Base-by-base conservation (phyloP, 495 filamentous ascomycete genomes). In the Penicillium cataractarum region DNA sequence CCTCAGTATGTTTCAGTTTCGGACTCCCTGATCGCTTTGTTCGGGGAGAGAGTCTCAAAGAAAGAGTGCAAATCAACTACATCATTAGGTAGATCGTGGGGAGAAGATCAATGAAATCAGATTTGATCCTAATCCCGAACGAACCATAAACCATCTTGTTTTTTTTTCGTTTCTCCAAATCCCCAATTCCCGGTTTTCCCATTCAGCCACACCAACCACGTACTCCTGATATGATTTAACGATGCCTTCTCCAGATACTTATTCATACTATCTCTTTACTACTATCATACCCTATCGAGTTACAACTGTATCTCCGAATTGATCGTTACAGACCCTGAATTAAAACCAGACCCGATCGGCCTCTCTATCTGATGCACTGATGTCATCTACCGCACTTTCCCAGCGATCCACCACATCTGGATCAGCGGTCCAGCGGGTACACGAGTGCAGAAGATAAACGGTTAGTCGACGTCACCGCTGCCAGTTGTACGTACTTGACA, bases 381-480 rank as follows among this genome's bases (percentile, higher is more conserved):
- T 54, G 51, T 54, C 51, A 54, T 54, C 27, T 54, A 21, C 51
- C 29, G 51, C 49, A 32, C 17, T 19, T n/a, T n/a, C n/a, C 49
- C 27, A 31, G 6, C 49, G 27, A 53, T 53, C 50, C 50, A 53
- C 31, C 46, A 26, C n/a, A n/a, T n/a, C 29, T 54, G 51, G 31
- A 54, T 35, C 51, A 37, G n/a, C 51, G 31, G 19, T 35, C 6
- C 21, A 31, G 48, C 17, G 48, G 27, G 48, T 31, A 27, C 49
- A 15, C 8, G 12, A 39, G 5, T 39, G 35, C 35, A 39, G 8
- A 24, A 19, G 42, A 46, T 46, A 46, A 46, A 10, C 35, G 29
- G 24, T 17, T 7, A 2, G 13, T 29, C 46, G 46, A 50, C 46
- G 46, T 50, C 46, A 50, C 24, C 21, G 42, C 42, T 46, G 19